These are phyloP conservation scores for Candolleomyces eurysporus DNA, from an alignment of 768 basidiomycete species.

Conservation along the genomic window DNA sequence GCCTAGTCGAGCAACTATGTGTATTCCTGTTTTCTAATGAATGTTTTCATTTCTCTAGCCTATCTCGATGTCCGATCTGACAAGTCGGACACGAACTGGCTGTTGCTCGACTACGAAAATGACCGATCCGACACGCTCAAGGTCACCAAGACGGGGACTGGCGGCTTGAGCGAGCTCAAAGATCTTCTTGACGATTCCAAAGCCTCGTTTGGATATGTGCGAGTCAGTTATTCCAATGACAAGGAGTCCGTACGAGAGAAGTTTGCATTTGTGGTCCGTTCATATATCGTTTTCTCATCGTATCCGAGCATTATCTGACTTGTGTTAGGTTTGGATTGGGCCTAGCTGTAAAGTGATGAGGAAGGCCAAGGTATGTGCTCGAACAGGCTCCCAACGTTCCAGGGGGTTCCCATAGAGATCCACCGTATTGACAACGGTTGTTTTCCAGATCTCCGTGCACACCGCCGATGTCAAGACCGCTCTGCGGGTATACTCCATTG, in stretches of 20 bases:
- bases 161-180: constrained; percentile 76
- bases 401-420: constrained; percentile 30
- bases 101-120: constrained; percentile 85
- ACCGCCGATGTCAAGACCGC: constrained; percentile 82
- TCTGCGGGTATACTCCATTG: constrained; percentile 78
- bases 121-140: constrained; percentile 80
- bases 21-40: constrained; percentile 12
- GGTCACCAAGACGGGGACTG: constrained; percentile 76
- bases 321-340: constrained; percentile 70
- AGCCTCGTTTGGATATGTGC: constrained; percentile 83
- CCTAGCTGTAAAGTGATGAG: constrained; percentile 85
- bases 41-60: constrained; percentile 45
- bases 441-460: constrained; percentile 83
- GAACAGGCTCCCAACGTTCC: constrained; percentile 17
- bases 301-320: constrained; percentile 12
- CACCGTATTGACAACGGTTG: constrained; percentile 20
- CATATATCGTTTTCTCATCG: constrained; percentile 18
- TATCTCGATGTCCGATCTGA: constrained; percentile 85
- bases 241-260: constrained; percentile 87
- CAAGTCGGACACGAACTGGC: constrained; percentile 87
- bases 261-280: constrained; percentile 69
- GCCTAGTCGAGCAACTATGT: neutral
- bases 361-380: constrained; percentile 72
- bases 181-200: constrained; percentile 66
- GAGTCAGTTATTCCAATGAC: constrained; percentile 83